A percentile compares a stretch with the other conserved stretches of the same genome.
Conservation (phyloP, 2,329 filamentous ascomycete genomes). For the Chrysosporium keratinophilum region DNA sequence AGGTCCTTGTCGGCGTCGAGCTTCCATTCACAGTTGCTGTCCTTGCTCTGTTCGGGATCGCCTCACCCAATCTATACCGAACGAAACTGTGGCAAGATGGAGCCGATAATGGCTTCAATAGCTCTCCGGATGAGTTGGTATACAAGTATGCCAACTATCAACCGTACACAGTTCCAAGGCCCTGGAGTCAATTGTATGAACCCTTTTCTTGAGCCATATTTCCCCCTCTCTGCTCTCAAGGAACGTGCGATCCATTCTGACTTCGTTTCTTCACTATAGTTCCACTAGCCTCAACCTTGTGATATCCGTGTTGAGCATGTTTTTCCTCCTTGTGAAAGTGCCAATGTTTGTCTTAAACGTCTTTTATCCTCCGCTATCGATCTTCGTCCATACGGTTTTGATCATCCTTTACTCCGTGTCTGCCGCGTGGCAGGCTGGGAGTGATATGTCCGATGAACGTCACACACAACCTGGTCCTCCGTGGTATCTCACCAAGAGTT, state of each 20-base stretch:
- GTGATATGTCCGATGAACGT: slow-evolving; percentile 48
- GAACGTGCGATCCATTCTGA: slow-evolving; percentile 8
- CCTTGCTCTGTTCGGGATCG: slow-evolving; percentile 52
- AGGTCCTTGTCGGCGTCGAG: slow-evolving; percentile 46
- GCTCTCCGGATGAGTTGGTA: slow-evolving; percentile 45
- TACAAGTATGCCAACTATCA: slow-evolving; percentile 52
- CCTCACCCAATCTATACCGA: slow-evolving; percentile 50
- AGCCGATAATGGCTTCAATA: slow-evolving; percentile 52
- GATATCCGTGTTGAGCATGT: slow-evolving; percentile 50
- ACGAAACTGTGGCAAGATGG: slow-evolving; percentile 54
- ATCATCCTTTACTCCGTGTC: slow-evolving; percentile 46
- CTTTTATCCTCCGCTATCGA: slow-evolving; percentile 47
- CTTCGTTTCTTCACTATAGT: slow-evolving; percentile 28
- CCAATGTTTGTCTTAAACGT: slow-evolving; percentile 48
- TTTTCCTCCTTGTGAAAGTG: slow-evolving; percentile 50
- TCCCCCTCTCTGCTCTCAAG: neutral
- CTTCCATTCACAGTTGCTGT: slow-evolving; percentile 48
- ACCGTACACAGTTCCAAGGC: slow-evolving; percentile 43
- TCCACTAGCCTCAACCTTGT: slow-evolving; percentile 53
- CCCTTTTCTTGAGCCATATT: slow-evolving; percentile 2
- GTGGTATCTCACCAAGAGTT: slow-evolving; percentile 55
- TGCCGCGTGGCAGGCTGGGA: slow-evolving; percentile 46
- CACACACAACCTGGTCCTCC: slow-evolving; percentile 47
- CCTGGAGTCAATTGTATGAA: slow-evolving; percentile 51
- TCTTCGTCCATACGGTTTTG: slow-evolving; percentile 43